Evolutionary conservation across 768 basidiomycete species (phyloP).

Genomic region (Cyclocybe aegerita): DNA sequence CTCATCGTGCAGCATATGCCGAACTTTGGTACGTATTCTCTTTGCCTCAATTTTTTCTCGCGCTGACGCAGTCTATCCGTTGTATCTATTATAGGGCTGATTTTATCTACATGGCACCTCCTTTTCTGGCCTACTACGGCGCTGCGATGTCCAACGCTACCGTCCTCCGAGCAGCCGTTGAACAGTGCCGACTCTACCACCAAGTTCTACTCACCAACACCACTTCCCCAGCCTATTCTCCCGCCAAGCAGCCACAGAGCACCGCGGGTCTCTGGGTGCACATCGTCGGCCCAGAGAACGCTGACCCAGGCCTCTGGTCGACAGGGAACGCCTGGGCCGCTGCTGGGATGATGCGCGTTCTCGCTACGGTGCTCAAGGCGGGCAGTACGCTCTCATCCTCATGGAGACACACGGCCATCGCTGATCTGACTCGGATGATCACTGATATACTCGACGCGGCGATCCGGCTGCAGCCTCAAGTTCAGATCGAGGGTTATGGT

Average conservation of each 20-base stretch:
- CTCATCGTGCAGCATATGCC: slow-evolving; percentile 35
- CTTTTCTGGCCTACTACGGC: slow-evolving; percentile 48
- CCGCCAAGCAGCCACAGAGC: neutral
- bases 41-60: neutral
- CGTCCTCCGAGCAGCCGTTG: slow-evolving; percentile 34
- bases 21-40: slow-evolving; percentile 43
- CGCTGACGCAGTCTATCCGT: neutral
- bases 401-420: slow-evolving; percentile 23
- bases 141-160: slow-evolving; percentile 34
- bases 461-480: slow-evolving; percentile 14
- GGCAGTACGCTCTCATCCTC: slow-evolving; percentile 14
- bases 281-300: slow-evolving; percentile 38
- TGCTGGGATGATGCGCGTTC: slow-evolving; percentile 63
- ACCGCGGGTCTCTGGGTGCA: slow-evolving; percentile 35
- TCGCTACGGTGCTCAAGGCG: slow-evolving; percentile 40
- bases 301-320: slow-evolving; percentile 44
- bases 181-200: slow-evolving; percentile 39
- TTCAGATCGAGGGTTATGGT: no score
- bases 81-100: slow-evolving; percentile 36
- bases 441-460: slow-evolving; percentile 37
- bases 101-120: slow-evolving; percentile 52
- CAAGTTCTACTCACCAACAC: slow-evolving; percentile 32
- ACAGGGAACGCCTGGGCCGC: slow-evolving; percentile 75
- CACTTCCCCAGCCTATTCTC: slow-evolving; percentile 8
- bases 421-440: slow-evolving; percentile 26